Evolutionary conservation across 352 stramenopile genomes (phyloP), one percentile per base, ranked within the genome.

Genomic region (Phytophthora multivora): DNA sequence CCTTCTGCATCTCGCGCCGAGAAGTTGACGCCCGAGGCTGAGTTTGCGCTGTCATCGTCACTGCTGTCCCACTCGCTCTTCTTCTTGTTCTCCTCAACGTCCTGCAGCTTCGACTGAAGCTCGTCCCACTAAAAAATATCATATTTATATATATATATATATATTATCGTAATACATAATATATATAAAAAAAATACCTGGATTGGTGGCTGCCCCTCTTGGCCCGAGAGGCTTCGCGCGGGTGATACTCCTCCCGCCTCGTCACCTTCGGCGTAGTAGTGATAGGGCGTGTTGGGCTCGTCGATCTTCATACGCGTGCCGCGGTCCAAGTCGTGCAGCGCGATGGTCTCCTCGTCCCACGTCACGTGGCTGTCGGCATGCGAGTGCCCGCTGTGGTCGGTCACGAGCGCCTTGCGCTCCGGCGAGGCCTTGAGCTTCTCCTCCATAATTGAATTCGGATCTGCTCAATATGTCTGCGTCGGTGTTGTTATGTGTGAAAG

Each of bases 261-360:
- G 25, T 65, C 73, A n/a, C 46, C 40, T 39, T 69, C 65, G 18
- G 61, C 63, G 66, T 90, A 93, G 63, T 91, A 90, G 51, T 95
- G 76, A 57, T 96, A 98, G 18, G 93, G 93, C 51, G 93, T 98
- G 61, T 97, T 90, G 46, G 93, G 91, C 74, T 98, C 93, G 51
- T 97, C 86, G 61, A 98, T 98, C 73, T 97, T 97, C 80, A 96
- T 93, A 45, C 92, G 87, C 52, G 93, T 98, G 55, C 93, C 93
- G 25, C 93, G 78, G 26, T 97, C 79, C 55, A 95, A 77, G 68
- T 98, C 83, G 61, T 98, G 93, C 50, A 89, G 78, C 16, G 86
- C 86, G 65, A 98, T 97, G 16, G 88, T 97, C 50, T 92, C 83
- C 63, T 98, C 93, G 63, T 98, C 93, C 90, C 90, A 98, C 57